Conservation (phyloP, 148 eudicot genomes). For the Dianthus caryophyllus region DNA sequence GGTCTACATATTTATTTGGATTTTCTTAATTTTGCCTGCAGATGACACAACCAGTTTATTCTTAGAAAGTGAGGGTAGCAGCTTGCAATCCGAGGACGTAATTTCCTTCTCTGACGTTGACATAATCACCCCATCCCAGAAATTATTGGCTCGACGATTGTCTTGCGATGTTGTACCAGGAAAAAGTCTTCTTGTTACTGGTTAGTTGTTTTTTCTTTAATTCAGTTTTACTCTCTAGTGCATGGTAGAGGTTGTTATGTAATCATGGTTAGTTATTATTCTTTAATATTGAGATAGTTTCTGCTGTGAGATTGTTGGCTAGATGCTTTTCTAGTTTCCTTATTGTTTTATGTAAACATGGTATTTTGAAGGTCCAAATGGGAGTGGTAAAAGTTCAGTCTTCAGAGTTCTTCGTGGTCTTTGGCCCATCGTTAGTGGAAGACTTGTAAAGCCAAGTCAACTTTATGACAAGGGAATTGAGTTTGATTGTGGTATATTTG, state of each 20-base stretch:
- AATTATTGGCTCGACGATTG: slow-evolving; percentile 67
- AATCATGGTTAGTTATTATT: background rate
- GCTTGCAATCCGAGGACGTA: slow-evolving; percentile 33
- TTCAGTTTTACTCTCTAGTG: background rate
- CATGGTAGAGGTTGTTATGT: background rate
- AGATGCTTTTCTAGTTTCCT: background rate
- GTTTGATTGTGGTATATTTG: slow-evolving; percentile 66
- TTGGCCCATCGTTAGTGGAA: slow-evolving; percentile 86
- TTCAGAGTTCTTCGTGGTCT: slow-evolving; percentile 93
- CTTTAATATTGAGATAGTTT: background rate
- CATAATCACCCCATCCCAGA: slow-evolving; percentile 76
- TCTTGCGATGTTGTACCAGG: slow-evolving; percentile 68
- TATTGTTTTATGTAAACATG: slow-evolving; percentile 12
- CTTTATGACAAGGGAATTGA: slow-evolving; percentile 44
- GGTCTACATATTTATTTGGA: background rate
- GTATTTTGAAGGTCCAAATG: slow-evolving; percentile 75
- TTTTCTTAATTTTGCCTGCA: slow-evolving; percentile 30
- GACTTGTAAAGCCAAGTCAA: slow-evolving; percentile 54
- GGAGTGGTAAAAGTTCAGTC: slow-evolving; percentile 96
- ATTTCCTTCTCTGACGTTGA: slow-evolving; percentile 84
- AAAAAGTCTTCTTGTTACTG: slow-evolving; percentile 89
- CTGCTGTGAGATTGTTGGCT: background rate
- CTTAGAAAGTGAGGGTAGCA: slow-evolving; percentile 26
- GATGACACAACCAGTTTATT: slow-evolving; percentile 35
- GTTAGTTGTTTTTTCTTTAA: slow-evolving; percentile 39